A percentile compares a stretch with the other conserved stretches of the same genome.
phyloP scores from a whole-genome alignment of 2,329 filamentous ascomycete species.

The Alternaria novae-zelandiae region DNA sequence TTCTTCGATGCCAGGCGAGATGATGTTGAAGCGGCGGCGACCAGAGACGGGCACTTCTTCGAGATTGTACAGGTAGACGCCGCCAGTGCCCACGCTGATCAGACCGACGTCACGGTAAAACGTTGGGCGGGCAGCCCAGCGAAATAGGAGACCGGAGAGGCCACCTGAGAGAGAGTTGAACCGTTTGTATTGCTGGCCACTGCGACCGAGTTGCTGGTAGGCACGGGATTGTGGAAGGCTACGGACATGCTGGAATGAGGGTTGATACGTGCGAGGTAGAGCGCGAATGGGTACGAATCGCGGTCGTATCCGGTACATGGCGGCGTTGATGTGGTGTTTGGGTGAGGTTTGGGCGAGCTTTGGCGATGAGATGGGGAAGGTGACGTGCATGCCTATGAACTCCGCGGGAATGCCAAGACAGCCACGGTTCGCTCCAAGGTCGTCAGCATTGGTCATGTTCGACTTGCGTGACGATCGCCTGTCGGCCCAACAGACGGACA shows the following conservation, averaged over 20 bases:
- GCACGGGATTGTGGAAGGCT: slow-evolving; percentile 15
- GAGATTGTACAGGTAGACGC: slow-evolving; percentile 72
- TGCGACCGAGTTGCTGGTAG: slow-evolving; percentile 32
- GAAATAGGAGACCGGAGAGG: slow-evolving; percentile 31
- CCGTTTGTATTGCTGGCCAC: slow-evolving; percentile 36
- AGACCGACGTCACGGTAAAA: slow-evolving; percentile 56
- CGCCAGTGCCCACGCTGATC: slow-evolving; percentile 52
- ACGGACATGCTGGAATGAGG: not conserved
- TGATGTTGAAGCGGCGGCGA: slow-evolving; percentile 75
- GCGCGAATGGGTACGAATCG: slow-evolving; percentile 7
- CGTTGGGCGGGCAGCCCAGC: slow-evolving; percentile 53
- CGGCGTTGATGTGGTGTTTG: not conserved
- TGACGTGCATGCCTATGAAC: slow-evolving; percentile 6
- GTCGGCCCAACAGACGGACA: not conserved
- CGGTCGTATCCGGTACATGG: slow-evolving; percentile 28
- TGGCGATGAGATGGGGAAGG: not conserved
- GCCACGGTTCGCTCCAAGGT: not conserved
- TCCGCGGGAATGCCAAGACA: slow-evolving; percentile 25
- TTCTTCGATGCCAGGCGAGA: slow-evolving; percentile 62
- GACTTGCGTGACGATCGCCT: not conserved
- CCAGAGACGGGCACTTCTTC: slow-evolving; percentile 76
- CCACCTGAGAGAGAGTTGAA: slow-evolving; percentile 28
- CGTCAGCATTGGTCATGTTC: not conserved
- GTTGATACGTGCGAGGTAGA: not conserved
- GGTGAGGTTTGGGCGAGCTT: not conserved